Conservation (phyloP, 441 rosid genomes). For the Heliophila coronopifolia region DNA sequence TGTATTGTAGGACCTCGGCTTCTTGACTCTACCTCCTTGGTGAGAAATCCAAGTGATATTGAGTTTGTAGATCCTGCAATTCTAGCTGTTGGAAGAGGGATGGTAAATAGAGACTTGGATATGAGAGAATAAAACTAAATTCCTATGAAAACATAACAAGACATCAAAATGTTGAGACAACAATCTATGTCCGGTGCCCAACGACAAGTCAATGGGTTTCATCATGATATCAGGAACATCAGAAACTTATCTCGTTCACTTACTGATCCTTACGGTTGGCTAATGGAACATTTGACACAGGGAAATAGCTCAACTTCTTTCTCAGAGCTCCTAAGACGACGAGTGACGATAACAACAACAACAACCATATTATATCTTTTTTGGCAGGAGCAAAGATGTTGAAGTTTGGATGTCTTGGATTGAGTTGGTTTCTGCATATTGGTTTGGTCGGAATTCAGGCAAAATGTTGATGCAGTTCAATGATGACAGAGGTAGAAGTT, state of each 20-base stretch:
- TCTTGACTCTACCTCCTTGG: constrained; percentile 39
- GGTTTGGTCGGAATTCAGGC: background rate
- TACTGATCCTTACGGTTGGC: constrained; percentile 59
- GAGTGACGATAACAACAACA: no score
- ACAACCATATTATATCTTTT: constrained; percentile 35
- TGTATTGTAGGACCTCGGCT: constrained; percentile 43
- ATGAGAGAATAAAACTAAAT: constrained; percentile 46
- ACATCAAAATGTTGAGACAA: constrained; percentile 60
- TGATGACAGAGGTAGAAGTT: background rate
- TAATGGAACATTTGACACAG: constrained; percentile 53
- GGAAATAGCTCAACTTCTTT: constrained; percentile 43
- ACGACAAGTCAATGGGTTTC: constrained; percentile 41
- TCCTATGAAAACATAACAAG: constrained; percentile 63
- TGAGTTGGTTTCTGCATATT: constrained; percentile 3
- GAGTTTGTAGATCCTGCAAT: constrained; percentile 95
- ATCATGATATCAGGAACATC: constrained; percentile 44
- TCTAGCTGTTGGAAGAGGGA: constrained; percentile 88
- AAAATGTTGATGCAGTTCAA: constrained; percentile 1
- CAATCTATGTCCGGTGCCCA: constrained; percentile 52
- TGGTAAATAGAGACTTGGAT: constrained; percentile 49
- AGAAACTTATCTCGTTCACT: constrained; percentile 40
- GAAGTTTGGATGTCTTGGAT: constrained; percentile 7
- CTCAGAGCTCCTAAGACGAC: constrained; percentile 48
- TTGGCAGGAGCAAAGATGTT: constrained; percentile 11
- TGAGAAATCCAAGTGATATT: constrained; percentile 55